Evolutionary conservation across 176 grass and related monocot species (phyloP), one percentile per base, ranked within the genome.

Genomic region (Paspalum vaginatum): DNA sequence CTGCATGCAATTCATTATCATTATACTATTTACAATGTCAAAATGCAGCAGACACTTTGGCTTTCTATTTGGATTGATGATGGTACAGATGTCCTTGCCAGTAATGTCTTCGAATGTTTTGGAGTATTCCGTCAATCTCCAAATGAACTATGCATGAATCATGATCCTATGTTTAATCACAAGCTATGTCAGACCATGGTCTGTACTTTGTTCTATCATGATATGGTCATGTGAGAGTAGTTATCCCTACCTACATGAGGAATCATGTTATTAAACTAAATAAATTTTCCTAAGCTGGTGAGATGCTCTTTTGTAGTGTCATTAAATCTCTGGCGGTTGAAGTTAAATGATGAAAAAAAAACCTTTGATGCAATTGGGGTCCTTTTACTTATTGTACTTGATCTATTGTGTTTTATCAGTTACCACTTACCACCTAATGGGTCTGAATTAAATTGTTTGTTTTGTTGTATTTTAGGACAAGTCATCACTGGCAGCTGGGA

Each of bases 401-500:
- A 58, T 61, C 32, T 72, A 18, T 48, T 59, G 22, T 70, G 25
- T n/a, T 8, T 17, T 69, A 70, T 70, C 0, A 9, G 15, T 60
- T 9, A 65, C 13, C n/a, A 52, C 24, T 60, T 9, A 65, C 13
- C n/a, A 52, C 24, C 11, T 65, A 65, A 65, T 16, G 78, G 40
- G 47, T 68, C 38, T 11, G 13, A 72, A 79, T 3, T 78, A 63
- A 37, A 82, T 50, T 68, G 8, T 50, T 14, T 44, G 6, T 67
- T 50, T 79, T 7, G 73, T 51, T 70, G 32, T 82, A 27, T 79
- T 79, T 64, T 78, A 98, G 96, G 96, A 0, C 96, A 99, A 93
- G 96, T 99, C 39, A 93, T 99, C 42, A 93, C 90, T 54, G 96
- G 96, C 26, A 95, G 96, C 88, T 99, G 92, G 96, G 96, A 99